Evolutionary conservation across 331 rosid species (phyloP), one percentile per base, ranked within the genome.

Genomic region (Quercus phellos): DNA sequence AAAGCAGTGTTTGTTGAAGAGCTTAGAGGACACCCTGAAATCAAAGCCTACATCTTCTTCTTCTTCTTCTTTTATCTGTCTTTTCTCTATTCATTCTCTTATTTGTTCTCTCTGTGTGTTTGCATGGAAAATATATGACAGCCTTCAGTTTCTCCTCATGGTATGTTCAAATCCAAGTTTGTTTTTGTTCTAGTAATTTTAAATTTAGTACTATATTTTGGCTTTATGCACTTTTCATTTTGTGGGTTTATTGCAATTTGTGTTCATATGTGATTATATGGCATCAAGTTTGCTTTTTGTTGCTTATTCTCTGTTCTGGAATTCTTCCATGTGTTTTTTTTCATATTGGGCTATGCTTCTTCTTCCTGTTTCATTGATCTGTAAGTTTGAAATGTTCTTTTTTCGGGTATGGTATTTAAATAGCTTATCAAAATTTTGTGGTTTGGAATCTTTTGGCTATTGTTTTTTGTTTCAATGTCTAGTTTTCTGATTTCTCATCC

Each of bases 1-100:
- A 88, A 82, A 78, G 76, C 58, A 63, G 84, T 77, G 74, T 74
- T 74, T 58, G 81, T 70, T 75, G 90, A 83, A 85, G 87, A 74
- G 32, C 75, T 54, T 55, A 13, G 88, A 88, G 86, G 46, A 38
- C 76, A 68, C 55, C 54, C 78, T 75, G n/a, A 81, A 60, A 73
- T 77, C 78, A 73, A 83, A 72, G n/a, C 73, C 83, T 21, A 8
- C 76, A 16, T 27, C 24, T 21, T 74, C 66, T 53, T 56, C 69
- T 72, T 27, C 78, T 63, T 63, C 34, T 29, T 61, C 19, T 1
- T 8, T 13, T 0, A 4, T 13, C 35, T n/a, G 71, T 73, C 82
- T 72, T 73, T 3, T 26, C 35, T 68, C 59, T 50, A 16, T 69
- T 59, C 72, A 1, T 75, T 32, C 10, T 46, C 51, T 61, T 43